Base-by-base conservation (phyloP, 139 green algal genomes). In the Chlamydomonas asymmetrica region DNA sequence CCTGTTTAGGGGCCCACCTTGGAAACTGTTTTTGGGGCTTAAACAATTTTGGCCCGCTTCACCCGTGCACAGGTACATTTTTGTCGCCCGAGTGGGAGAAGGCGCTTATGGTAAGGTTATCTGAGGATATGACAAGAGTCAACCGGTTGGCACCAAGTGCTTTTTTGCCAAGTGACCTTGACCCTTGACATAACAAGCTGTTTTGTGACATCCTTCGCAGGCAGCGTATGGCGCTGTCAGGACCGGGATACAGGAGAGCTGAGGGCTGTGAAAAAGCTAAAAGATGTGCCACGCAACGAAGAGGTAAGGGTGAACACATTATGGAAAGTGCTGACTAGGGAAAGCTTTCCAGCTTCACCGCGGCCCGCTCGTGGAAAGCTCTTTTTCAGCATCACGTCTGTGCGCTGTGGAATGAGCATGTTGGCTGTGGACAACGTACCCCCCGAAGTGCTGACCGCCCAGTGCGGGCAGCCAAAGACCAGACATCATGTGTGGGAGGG, bases 251-350 rank as follows among this genome's bases (percentile, higher is more conserved):
- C 77, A 2, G 78, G 80, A 2, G 76, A 84, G 23, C 50, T 89
- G 5, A 86, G 93, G 22, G 90, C 90, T 2, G 82, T 93, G 27
- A 94, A 94, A 64, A 89, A 89, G 75, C 91, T 94, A 79, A 93
- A 93, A 75, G 80, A 87, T 27, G 66, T 66, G 20, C 71, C 71
- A 0, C 27, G 22, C 0, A 71, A 49, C 1, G 56, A 74, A 22
- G 76, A 76, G 68, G 76, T 82, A 45, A 45, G 40, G 1, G 7
- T 4, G 4, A 18, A 10, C 29, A 7, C 9, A 5, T 9, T 7
- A 5, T 27, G 8, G 52, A 16, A 29, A 29, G 52, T 20, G 52
- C n/a, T n/a, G n/a, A n/a, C n/a, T n/a, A n/a, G n/a, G n/a, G n/a
- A n/a, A n/a, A n/a, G n/a, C n/a, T n/a, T n/a, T n/a, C n/a, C n/a